A percentile compares a stretch with the other conserved stretches of the same genome.
Conservation (phyloP, 495 filamentous ascomycete species). For the Echria macrotheca region DNA sequence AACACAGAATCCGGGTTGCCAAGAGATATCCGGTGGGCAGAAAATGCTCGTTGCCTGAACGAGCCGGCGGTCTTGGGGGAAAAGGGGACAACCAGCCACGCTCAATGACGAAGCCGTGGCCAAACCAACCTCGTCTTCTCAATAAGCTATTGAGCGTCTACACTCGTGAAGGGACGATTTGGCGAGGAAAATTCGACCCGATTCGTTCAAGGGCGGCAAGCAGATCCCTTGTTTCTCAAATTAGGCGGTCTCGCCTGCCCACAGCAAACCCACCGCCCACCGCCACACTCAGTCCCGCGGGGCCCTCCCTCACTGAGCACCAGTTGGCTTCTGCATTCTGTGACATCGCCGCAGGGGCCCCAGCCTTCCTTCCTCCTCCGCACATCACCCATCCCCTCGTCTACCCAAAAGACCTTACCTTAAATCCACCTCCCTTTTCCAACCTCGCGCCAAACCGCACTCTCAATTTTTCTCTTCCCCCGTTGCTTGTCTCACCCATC, state of each 20-base stretch:
- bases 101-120: conserved; percentile 23
- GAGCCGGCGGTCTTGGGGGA: neutral
- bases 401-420: conserved; percentile 38
- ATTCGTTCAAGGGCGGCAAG: conserved; percentile 32
- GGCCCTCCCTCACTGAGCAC: conserved; percentile 11
- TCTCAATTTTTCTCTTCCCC: conserved; percentile 36
- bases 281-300: conserved; percentile 4
- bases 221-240: conserved; percentile 30
- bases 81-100: conserved; percentile 22
- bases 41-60: no score
- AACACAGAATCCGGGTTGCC: neutral
- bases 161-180: no score
- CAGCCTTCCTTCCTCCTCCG: conserved; percentile 23
- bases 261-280: conserved; percentile 20
- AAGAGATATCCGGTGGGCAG: no score
- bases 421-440: conserved; percentile 49
- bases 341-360: conserved; percentile 28
- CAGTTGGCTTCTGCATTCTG: conserved; percentile 13
- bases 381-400: conserved; percentile 25
- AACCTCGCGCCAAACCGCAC: conserved; percentile 31
- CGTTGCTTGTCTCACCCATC: conserved; percentile 31
- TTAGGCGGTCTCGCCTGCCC: conserved; percentile 33
- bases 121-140: conserved; percentile 12
- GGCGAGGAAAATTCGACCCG: conserved; percentile 11
- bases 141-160: neutral